Evolutionary conservation across 129 eudicot species (phyloP), one percentile per base, ranked within the genome.

Genomic region (Lactuca sativa): DNA sequence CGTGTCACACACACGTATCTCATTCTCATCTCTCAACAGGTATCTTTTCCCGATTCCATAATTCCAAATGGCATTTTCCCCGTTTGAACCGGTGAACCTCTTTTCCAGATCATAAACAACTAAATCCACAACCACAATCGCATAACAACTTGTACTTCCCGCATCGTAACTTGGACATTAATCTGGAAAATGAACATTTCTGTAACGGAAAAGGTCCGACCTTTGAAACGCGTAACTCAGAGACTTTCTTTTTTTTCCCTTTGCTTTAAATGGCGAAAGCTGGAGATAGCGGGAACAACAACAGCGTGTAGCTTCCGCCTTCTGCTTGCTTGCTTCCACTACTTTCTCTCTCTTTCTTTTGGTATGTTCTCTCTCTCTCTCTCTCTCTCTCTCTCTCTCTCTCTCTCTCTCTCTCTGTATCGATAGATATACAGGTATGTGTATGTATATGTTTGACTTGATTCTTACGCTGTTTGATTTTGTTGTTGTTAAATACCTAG

Each of bases 191-290:
- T 6, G 2, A 8, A 38, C 32, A 33, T 14, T n/a, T 61, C 7
- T n/a, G 66, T 61, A 2, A 60, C 10, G 3, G 49, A 61, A 61
- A 14, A 61, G 49, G 49, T 53, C 71, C 40, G 60, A 25, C 44
- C 36, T 54, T 67, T 18, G 62, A 67, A 75, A 75, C 74, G 80
- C 80, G 80, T 75, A 59, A 67, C 68, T 36, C 17, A 58, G 32
- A 75, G 38, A 47, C 68, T 37, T 60, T 32, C 76, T n/a, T 25
- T 47, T 10, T 49, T 49, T 21, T 8, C 40, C 56, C 64, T 69
- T 69, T 61, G 76, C 81, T 77, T 76, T 77, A 77, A 77, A 77
- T 77, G 31, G 75, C 31, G 71, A 70, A 77, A 76, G 75, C 15
- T 66, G 80, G 44, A 75, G 74, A 75, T 47, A 77, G 75, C 81